Base-by-base conservation (phyloP, 495 filamentous ascomycete species). In the Trichoderma gamsii region DNA sequence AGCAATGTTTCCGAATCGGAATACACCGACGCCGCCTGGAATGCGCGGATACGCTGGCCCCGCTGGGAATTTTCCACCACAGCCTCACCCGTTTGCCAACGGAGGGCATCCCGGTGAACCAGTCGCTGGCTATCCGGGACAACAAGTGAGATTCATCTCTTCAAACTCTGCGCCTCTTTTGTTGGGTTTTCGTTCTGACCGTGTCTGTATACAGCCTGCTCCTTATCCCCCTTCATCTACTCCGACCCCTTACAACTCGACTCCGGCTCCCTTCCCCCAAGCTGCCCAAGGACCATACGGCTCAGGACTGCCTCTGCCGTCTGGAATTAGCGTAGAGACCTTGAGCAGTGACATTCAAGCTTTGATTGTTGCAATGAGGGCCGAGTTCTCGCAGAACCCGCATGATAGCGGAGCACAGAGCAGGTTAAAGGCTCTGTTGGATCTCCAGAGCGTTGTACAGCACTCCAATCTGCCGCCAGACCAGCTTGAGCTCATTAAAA, bases 351-450 rank as follows among this genome's bases (percentile, higher is more conserved):
- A 97, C 77, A 87, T 97, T 76, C 86, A 88, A 71, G 82, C 83
- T 69, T 81, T 97, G 66, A 92, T 97, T 74, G 77, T 80, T 71
- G 79, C 83, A 67, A 86, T 88, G 64, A 87, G 88, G 77, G 84
- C 81, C 69, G 88, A 91, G 69, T 89, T 90, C 78, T 89, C 88
- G 69, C 84, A 84, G 65, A 89, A 87, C 76, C 88, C 87, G 49
- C 84, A 85, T 79, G 90, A 97, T 81, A 79, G 82, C 76, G 84
- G 85, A 73, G 83, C 89, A 71, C 88, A 92, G 78, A 86, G 86
- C 69, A 89, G 88, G 73, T 78, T 98, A 73, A 90, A 93, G 76
- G 92, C 93, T 23, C 84, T 98, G 71, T 79, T 96, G 77, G 92
- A 94, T 77, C 84, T 98, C 70, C 89, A 97, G 79, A 85, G 77